Conservation (phyloP, 352 stramenopile genomes). For the Phytophthora pisi region DNA sequence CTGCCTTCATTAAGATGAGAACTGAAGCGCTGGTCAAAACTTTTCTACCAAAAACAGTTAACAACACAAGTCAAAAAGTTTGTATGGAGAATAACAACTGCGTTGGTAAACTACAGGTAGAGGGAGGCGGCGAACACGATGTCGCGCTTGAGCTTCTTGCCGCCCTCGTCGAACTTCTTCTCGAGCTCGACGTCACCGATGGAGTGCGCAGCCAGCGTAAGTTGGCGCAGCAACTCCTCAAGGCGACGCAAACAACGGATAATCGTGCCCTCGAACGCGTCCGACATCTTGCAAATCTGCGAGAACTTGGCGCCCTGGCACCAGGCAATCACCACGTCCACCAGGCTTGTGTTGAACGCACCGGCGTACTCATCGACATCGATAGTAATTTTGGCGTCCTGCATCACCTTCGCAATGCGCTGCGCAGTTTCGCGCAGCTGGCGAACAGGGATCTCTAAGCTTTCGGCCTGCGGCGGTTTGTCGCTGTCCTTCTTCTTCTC, state of each 20-base stretch:
- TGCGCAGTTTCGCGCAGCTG: slow-evolving; percentile 96
- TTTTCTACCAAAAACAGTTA: too few relatives aligned
- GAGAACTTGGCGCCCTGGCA: slow-evolving; percentile 98
- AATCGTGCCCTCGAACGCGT: slow-evolving; percentile 98
- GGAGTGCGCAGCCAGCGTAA: slow-evolving; percentile 94
- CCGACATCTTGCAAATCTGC: slow-evolving; percentile 98
- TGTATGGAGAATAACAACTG: not conserved
- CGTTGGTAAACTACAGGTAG: slow-evolving; percentile 89
- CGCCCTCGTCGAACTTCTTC: slow-evolving; percentile 97
- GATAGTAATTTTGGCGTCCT: slow-evolving; percentile 93
- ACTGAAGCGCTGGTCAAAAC: too few relatives aligned
- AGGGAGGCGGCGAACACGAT: slow-evolving; percentile 99
- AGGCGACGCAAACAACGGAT: slow-evolving; percentile 97
- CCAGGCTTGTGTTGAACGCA: slow-evolving; percentile 97
- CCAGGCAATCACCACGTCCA: slow-evolving; percentile 98
- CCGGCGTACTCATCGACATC: slow-evolving; percentile 98
- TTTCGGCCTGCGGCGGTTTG: slow-evolving; percentile 78
- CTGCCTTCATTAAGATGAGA: too few relatives aligned
- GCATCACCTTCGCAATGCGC: slow-evolving; percentile 90
- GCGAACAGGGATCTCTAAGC: slow-evolving; percentile 87
- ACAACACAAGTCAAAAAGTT: not conserved
- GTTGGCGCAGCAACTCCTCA: slow-evolving; percentile 98
- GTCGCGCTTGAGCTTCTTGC: slow-evolving; percentile 98
- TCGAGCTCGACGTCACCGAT: slow-evolving; percentile 98
- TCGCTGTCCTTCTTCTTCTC: slow-evolving; percentile 94